Base-by-base conservation (phyloP, 2,329 filamentous ascomycete species). In the Sporothrix sp. region DNA sequence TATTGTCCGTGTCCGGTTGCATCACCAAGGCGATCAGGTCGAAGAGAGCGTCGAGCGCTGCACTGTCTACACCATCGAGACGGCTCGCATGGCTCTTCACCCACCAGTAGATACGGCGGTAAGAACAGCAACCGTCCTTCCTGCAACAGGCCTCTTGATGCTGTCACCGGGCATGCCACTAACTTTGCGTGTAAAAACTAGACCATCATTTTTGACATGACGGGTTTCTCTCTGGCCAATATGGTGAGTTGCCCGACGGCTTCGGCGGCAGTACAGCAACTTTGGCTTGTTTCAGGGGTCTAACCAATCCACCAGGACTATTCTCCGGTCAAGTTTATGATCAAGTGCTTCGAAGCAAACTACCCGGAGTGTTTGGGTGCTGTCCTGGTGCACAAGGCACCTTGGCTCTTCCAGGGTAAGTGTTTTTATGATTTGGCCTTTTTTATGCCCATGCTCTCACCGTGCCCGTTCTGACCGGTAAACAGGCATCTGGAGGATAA, bases 301-400 rank as follows among this genome's bases (percentile, higher is more conserved):
- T 5, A 32, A 60, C 62, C 52, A 30, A 36, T 13, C 11, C 11
- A 10, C 51, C 14, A 84, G 81, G 93, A 98, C 66, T 97, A 97
- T 65, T 80, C 86, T 0, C 91, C 93, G 1, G 87, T 98, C 52
- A 98, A 95, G 63, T 98, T 97, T 70, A 96, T 98, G 85, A 96
- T 98, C 67, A 95, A 95, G 68, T 95, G 90, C 66, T 98, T 98
- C 63, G 93, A 98, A 70, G 93, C 93, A 54, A 97, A 98, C 65
- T 98, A 97, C 60, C 93, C 93, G 1, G 93, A 98, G 66, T 91
- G 82, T 43, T 75, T 98, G 1, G 93, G 91, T 25, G 78, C 85
- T 2, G 87, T 97, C 3, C 77, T 97, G 40, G 87, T 98, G 33
- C 93, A 98, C 73, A 95, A 95, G 66, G 83, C 93, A 0, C 93